Evolutionary conservation across 805 yeast genomes (phyloP).

Genomic region (Naumovozyma dairenensis): DNA sequence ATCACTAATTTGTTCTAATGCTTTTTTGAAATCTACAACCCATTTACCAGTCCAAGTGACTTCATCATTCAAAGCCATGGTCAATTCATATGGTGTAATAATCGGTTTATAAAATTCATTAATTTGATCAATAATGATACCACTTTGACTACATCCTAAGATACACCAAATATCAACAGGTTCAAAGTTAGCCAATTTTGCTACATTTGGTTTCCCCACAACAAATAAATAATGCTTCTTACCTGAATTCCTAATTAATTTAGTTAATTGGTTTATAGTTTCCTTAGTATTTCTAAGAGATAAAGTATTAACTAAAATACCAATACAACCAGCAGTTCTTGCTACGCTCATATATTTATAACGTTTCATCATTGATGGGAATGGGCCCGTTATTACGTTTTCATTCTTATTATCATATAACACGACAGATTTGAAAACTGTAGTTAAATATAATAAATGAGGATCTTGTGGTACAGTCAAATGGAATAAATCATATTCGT

Average conservation of each 20-base stretch:
- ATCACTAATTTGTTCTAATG: conserved; percentile 32
- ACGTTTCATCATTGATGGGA: conserved; percentile 71
- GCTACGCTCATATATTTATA: conserved; percentile 83
- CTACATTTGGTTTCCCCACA: conserved; percentile 96
- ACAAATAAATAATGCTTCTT: conserved; percentile 91
- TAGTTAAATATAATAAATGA: conserved; percentile 60
- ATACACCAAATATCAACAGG: conserved; percentile 92
- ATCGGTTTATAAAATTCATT: conserved; percentile 85
- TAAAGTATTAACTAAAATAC: conserved; percentile 81
- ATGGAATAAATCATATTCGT: conserved; percentile 55
- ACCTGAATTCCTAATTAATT: conserved; percentile 60
- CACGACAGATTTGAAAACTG: conserved; percentile 50
- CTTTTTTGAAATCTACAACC: conserved; percentile 68
- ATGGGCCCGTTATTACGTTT: conserved; percentile 43
- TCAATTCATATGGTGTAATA: conserved; percentile 85
- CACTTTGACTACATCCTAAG: conserved; percentile 90
- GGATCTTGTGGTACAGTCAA: conserved; percentile 71
- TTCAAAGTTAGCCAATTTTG: conserved; percentile 92
- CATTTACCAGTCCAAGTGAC: conserved; percentile 89
- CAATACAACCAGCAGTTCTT: conserved; percentile 84
- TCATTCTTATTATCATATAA: conserved; percentile 37
- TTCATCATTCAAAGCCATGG: conserved; percentile 66
- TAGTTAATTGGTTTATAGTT: conserved; percentile 52
- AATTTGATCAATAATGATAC: conserved; percentile 69
- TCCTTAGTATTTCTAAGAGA: conserved; percentile 66